Conservation (phyloP, 176 grass and related monocot genomes). For the Stipa capillata region DNA sequence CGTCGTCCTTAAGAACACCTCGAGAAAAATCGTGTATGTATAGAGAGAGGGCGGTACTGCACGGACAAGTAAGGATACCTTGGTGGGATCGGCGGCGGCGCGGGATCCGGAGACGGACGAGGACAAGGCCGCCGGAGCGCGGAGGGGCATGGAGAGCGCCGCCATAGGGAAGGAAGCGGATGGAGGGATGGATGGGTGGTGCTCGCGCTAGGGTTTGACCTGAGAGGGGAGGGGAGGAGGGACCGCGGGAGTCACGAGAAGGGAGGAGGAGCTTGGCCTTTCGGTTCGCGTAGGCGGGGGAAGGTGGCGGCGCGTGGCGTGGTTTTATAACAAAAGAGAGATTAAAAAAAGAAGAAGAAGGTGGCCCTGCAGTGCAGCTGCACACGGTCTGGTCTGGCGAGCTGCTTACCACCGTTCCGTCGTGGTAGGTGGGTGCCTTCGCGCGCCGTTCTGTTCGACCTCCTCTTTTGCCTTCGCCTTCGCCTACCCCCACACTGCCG, state of each 20-base stretch:
- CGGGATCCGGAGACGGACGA: constrained; percentile 34
- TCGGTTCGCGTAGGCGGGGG: constrained; percentile 12
- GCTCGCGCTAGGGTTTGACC: constrained; percentile 32
- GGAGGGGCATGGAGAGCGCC: constrained; percentile 55
- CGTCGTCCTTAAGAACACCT: not conserved
- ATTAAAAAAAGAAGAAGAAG: not conserved
- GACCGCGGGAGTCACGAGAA: not conserved
- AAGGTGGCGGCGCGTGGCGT: constrained; percentile 17
- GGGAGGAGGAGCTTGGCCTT: not conserved
- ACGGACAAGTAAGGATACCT: constrained; percentile 23
- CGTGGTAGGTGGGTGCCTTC: too few species aligned
- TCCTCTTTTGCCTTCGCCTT: not conserved
- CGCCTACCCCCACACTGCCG: not conserved
- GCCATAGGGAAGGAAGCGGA: constrained; percentile 27
- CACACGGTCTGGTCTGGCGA: not conserved
- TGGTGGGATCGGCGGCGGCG: constrained; percentile 35
- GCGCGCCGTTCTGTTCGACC: too few species aligned
- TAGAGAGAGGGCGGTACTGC: not conserved
- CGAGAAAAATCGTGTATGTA: too few species aligned
- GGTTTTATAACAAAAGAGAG: not conserved
- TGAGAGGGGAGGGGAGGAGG: not conserved
- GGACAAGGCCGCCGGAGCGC: constrained; percentile 32
- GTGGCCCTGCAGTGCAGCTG: not conserved
- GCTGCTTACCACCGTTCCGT: not conserved
- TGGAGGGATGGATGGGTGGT: not conserved